phyloP scores from a whole-genome alignment of 257 asterid species.

The Leonotis leonurus region DNA sequence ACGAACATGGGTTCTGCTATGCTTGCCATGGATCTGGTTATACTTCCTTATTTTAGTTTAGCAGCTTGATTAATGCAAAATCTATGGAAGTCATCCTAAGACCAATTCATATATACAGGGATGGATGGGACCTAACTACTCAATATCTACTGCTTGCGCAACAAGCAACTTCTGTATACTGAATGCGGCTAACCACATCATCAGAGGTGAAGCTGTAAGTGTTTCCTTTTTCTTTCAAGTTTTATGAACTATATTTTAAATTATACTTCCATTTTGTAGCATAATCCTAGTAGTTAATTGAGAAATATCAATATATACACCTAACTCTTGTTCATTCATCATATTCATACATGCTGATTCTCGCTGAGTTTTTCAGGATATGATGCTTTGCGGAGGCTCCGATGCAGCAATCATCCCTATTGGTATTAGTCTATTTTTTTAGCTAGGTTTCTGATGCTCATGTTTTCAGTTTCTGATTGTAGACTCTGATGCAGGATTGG shows the following conservation, averaged over 20 bases:
- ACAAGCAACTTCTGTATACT: conserved; percentile 92
- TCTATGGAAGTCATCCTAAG: conserved; percentile 11
- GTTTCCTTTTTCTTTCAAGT: conserved; percentile 19
- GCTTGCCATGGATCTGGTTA: conserved; percentile 94
- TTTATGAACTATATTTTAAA: conserved; percentile 9
- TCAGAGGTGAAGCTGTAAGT: conserved; percentile 98
- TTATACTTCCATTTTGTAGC: conserved; percentile 9
- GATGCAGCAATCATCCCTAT: conserved; percentile 92
- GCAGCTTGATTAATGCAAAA: conserved; percentile 10
- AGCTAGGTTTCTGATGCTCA: conserved; percentile 2
- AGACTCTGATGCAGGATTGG: conserved; percentile 60
- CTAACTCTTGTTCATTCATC: neutral
- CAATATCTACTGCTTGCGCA: conserved; percentile 96
- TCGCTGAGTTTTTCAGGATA: conserved; percentile 51
- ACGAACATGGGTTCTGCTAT: conserved; percentile 98
- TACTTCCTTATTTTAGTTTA: neutral
- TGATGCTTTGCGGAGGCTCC: conserved; percentile 99
- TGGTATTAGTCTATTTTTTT: conserved; percentile 37
- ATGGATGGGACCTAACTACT: conserved; percentile 99
- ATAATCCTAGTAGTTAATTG: neutral
- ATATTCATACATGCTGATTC: conserved; percentile 10
- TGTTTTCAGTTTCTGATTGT: conserved; percentile 13
- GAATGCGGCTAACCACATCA: conserved; percentile 93
- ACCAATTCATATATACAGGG: conserved; percentile 49
- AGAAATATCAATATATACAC: neutral